Percentiles rank a stretch among this genome's conserved stretches.
These are phyloP conservation scores for Thielaviopsis musarum DNA, from an alignment of 2,329 filamentous ascomycete genomes.

Conservation along the genomic window DNA sequence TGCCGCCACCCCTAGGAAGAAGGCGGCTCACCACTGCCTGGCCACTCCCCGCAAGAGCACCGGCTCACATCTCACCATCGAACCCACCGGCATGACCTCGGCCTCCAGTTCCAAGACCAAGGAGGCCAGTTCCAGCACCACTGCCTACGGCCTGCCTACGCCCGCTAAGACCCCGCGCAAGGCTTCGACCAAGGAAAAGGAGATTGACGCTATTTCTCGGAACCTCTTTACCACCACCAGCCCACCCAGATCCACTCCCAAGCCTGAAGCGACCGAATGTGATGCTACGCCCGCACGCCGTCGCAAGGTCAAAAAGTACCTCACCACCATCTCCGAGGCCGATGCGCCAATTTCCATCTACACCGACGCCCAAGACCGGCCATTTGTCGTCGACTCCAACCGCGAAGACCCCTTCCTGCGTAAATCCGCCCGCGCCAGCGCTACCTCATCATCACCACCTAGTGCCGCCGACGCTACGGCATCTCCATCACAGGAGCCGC, in stretches of 20 bases:
- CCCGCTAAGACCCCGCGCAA: slow-evolving; percentile 64
- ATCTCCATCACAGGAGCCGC: slow-evolving; percentile 17
- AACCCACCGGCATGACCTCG: slow-evolving; percentile 27
- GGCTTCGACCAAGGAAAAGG: slow-evolving; percentile 33
- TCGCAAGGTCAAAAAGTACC: slow-evolving; percentile 39
- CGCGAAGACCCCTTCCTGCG: slow-evolving; percentile 56
- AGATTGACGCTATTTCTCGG: slow-evolving; percentile 38
- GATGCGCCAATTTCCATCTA: slow-evolving; percentile 56
- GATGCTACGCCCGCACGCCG: slow-evolving; percentile 39
- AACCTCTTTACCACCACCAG: slow-evolving; percentile 36
- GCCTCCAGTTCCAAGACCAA: slow-evolving; percentile 17
- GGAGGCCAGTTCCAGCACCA: slow-evolving; percentile 19
- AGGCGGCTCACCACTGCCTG: slow-evolving; percentile 23
- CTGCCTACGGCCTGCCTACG: slow-evolving; percentile 49
- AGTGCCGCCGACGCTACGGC: slow-evolving; percentile 17
- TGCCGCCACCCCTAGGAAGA: slow-evolving; percentile 16
- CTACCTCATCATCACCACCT: neutral
- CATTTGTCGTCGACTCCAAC: slow-evolving; percentile 50
- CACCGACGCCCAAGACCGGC: slow-evolving; percentile 62
- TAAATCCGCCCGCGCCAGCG: slow-evolving; percentile 18
- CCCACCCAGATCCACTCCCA: neutral
- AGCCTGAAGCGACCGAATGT: slow-evolving; percentile 33
- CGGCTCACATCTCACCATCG: slow-evolving; percentile 21
- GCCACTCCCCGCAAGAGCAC: slow-evolving; percentile 19
- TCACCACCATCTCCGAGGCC: slow-evolving; percentile 34